These are phyloP conservation scores for Sherardia arvensis DNA, from an alignment of 257 asterid genomes.

Conservation along the genomic window DNA sequence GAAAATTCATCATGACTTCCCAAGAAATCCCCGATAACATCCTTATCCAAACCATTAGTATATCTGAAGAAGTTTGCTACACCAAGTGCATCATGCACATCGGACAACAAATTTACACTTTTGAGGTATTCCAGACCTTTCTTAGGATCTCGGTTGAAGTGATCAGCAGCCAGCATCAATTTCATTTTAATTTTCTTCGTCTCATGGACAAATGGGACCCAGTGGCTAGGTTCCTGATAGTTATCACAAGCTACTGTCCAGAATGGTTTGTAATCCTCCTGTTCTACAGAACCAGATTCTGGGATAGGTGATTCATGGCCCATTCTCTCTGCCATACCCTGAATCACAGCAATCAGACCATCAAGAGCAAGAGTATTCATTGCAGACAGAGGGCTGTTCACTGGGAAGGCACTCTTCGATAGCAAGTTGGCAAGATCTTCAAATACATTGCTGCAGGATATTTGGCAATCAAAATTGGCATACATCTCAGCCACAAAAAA, in stretches of 20 bases:
- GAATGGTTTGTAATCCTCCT: slow-evolving; percentile 51
- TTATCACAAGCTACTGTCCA: slow-evolving; percentile 64
- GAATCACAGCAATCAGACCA: slow-evolving; percentile 81
- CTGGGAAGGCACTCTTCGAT: slow-evolving; percentile 90
- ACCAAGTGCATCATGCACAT: slow-evolving; percentile 54
- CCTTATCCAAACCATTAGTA: slow-evolving; percentile 72
- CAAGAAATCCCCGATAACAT: slow-evolving; percentile 67
- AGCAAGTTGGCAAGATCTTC: slow-evolving; percentile 74
- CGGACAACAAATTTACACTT: slow-evolving; percentile 60
- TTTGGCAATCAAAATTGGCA: slow-evolving; percentile 88
- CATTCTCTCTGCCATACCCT: slow-evolving; percentile 73
- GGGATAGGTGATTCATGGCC: slow-evolving; percentile 45
- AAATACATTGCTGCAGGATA: slow-evolving; percentile 69
- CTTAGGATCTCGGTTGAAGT: slow-evolving; percentile 76
- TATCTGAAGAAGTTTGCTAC: slow-evolving; percentile 78
- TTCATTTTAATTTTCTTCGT: slow-evolving; percentile 67
- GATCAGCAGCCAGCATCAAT: slow-evolving; percentile 78
- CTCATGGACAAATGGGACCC: slow-evolving; percentile 74
- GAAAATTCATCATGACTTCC: slow-evolving; percentile 88
- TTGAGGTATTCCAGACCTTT: slow-evolving; percentile 81
- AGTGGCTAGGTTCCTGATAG: slow-evolving; percentile 47
- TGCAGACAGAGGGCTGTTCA: slow-evolving; percentile 75
- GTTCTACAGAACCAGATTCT: slow-evolving; percentile 29
- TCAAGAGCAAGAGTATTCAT: slow-evolving; percentile 82
- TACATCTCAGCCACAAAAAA: slow-evolving; percentile 68